Conservation (phyloP, 2,329 filamentous ascomycete genomes). For the Cryphonectria radicalis region DNA sequence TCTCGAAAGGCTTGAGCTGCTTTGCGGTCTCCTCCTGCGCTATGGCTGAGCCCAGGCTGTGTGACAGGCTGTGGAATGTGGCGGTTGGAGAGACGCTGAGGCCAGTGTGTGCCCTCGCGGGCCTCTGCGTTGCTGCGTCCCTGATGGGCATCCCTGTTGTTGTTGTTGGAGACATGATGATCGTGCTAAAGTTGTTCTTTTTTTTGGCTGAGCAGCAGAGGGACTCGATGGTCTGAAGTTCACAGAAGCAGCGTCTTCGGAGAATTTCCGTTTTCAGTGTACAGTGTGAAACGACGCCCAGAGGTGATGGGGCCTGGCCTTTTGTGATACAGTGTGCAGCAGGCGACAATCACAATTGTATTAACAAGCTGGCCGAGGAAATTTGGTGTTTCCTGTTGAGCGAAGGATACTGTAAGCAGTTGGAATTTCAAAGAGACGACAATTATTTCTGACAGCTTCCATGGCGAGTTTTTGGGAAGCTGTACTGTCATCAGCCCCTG, state of each 20-base stretch:
- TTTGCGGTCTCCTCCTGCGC: constrained; percentile 50
- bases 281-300: neutral
- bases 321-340: neutral
- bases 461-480: constrained; percentile 6
- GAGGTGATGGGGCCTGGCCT: neutral
- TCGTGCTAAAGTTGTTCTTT: neutral
- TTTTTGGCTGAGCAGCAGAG: neutral
- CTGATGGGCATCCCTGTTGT: constrained; percentile 27
- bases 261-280: constrained; percentile 4
- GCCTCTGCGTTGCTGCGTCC: constrained; percentile 31
- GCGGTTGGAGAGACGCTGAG: constrained; percentile 74
- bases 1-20: constrained; percentile 92
- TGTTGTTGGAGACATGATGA: constrained; percentile 27
- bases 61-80: constrained; percentile 67
- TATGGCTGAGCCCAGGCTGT: constrained; percentile 46
- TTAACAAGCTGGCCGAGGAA: neutral
- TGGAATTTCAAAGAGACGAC: neutral
- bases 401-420: neutral
- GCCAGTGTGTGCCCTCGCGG: constrained; percentile 55
- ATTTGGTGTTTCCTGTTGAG: neutral
- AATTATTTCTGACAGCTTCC: neutral
- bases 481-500: constrained; percentile 14
- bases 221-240: neutral
- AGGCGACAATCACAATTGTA: neutral
- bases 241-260: neutral